Evolutionary conservation across 352 stramenopile species (phyloP), one percentile per base, ranked within the genome.

Genomic region (Phytophthora niederhauseri): DNA sequence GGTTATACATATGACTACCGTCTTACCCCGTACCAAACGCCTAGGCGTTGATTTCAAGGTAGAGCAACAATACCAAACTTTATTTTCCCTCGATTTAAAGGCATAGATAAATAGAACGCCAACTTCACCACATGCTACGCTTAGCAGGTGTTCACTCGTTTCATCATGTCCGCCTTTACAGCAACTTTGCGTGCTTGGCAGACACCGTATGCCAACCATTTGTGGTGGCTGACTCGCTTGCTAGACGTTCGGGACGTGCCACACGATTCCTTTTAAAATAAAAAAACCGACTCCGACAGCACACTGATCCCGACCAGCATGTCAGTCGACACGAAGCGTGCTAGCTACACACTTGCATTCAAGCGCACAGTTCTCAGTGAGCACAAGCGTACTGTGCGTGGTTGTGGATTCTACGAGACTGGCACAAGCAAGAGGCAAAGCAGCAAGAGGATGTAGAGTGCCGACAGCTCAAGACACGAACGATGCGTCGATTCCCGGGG

Each of bases 1-100:
- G 0, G 9, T 31, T 7, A 7, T 31, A 6, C 28, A 31, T 31
- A 31, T 31, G 5, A 31, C 46, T 57, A 57, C 51, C 51, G 14
- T 57, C 51, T 57, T 57, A 57, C 51, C 51, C 26, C 51, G 51
- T 45, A 57, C 51, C 15, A 26, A 28, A 22, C 51, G 51, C 51
- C 51, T 57, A 57, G 28, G 51, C 28, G 51, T 57, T 57, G 4
- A 57, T 19, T 57, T 45, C 49, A 24, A 52, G n/a, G 46, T 52
- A 24, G 17, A 15, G 0, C 24, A 55, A 30, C 8, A 55, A 17
- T 22, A 34, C 7, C 43, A 49, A 12, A 24, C 3, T 49, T 22
- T 49, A 49, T 22, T 49, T 49, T 49, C 15, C 24, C 20, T 55
- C 12, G 11, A 36, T 36, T 55, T 55, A 17, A 52, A 52, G 2